Evolutionary conservation across 345 rosid species (phyloP).

Genomic region (Sonneratia alba): DNA sequence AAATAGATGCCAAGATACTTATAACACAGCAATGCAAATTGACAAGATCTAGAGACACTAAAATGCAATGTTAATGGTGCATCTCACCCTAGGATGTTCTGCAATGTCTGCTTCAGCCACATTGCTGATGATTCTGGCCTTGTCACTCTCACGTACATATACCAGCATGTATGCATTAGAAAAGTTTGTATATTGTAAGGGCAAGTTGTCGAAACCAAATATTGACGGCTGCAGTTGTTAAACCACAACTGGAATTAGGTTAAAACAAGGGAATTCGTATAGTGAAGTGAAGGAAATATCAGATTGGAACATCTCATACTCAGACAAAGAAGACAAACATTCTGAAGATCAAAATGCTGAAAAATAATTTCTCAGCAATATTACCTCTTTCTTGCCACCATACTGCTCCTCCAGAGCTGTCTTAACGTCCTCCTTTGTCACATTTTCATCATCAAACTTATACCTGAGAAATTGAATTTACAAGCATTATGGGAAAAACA

Average conservation of each 20-base stretch:
- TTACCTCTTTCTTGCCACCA: conserved; percentile 98
- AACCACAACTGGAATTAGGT: conserved; percentile 13
- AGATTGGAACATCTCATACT: background rate
- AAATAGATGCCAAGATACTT: background rate
- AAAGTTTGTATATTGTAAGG: conserved; percentile 82
- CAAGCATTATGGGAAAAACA: background rate
- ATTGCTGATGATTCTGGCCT: conserved; percentile 89
- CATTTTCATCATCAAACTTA: conserved; percentile 96
- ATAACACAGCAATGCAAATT: background rate
- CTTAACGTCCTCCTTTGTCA: conserved; percentile 85
- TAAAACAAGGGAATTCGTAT: conserved; percentile 2
- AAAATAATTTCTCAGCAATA: background rate
- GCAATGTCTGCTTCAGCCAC: conserved; percentile 98
- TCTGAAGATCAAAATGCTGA: background rate
- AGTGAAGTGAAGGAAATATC: background rate
- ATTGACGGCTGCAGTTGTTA: conserved; percentile 79
- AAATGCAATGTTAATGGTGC: conserved; percentile 12
- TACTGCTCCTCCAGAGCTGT: conserved; percentile 96
- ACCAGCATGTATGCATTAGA: conserved; percentile 99
- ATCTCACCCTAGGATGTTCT: conserved; percentile 78
- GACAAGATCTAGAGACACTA: background rate
- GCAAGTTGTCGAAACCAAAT: conserved; percentile 90
- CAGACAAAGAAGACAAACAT: background rate
- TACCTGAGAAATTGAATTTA: conserved; percentile 36
- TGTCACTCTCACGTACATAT: conserved; percentile 91